These are phyloP conservation scores for Puccinia hordei DNA, from an alignment of 1,284 basidiomycete species.

Conservation along the genomic window DNA sequence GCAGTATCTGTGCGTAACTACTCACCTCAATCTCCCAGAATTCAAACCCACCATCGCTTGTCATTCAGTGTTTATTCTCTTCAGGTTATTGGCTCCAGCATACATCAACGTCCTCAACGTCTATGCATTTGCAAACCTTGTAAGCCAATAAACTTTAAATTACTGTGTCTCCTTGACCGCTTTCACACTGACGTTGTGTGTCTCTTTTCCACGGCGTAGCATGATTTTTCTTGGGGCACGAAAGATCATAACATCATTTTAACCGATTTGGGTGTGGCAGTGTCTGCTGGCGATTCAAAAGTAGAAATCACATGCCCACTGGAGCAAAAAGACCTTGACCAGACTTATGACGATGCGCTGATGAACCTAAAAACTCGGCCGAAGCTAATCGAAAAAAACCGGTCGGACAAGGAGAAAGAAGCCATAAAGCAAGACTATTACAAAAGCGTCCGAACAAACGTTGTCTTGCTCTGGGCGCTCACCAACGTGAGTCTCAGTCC, in stretches of 20 bases:
- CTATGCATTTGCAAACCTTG: conserved; percentile 55
- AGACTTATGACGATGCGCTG: conserved; percentile 84
- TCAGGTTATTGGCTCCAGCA: conserved; percentile 77
- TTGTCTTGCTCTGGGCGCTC: conserved; percentile 79
- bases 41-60: not conserved
- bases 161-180: not conserved
- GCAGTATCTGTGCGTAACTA: conserved; percentile 8
- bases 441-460: conserved; percentile 80
- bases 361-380: conserved; percentile 73
- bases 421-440: conserved; percentile 60
- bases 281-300: conserved; percentile 70
- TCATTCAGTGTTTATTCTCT: conserved; percentile 65
- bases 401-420: conserved; percentile 57
- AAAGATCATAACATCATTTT: conserved; percentile 59
- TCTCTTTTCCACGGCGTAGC: conserved; percentile 33
- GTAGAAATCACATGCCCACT: conserved; percentile 86
- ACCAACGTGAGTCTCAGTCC: conserved; percentile 67
- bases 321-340: conserved; percentile 82
- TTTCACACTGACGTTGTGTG: not conserved
- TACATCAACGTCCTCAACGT: conserved; percentile 76
- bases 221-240: conserved; percentile 60
- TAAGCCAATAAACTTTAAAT: not conserved
- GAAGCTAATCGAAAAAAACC: conserved; percentile 59
- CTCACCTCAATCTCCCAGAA: not conserved
- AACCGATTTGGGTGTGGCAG: conserved; percentile 60